A percentile compares a stretch with the other conserved stretches of the same genome.
Evolutionary conservation across 1,284 basidiomycete species (phyloP).

Genomic region (Rhodofomes roseus): DNA sequence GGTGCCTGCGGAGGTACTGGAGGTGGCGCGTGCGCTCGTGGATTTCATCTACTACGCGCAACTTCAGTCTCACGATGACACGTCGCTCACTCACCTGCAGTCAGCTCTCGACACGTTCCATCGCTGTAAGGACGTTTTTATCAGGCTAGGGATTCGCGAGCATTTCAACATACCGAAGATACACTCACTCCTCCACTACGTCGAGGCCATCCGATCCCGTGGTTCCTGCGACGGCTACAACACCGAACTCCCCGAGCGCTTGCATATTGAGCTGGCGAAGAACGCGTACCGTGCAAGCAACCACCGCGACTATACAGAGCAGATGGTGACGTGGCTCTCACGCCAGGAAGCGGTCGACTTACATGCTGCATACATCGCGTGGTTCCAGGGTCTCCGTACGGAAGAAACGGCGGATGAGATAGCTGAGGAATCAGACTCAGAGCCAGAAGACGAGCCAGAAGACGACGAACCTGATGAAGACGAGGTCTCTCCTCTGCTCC

Average conservation of each 20-base stretch:
- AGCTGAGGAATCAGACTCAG: too few relatives aligned
- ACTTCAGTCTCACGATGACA: slow-evolving; percentile 16
- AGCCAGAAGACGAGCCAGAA: too few relatives aligned
- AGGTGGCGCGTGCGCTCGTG: slow-evolving; percentile 15
- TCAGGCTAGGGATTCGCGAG: slow-evolving; percentile 13
- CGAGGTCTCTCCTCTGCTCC: too few relatives aligned
- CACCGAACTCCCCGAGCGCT: slow-evolving; percentile 20
- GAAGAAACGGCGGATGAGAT: too few relatives aligned
- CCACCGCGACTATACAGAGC: slow-evolving; percentile 19
- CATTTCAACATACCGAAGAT: slow-evolving; percentile 23
- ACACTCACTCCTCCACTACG: slow-evolving; percentile 15
- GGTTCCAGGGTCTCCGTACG: too few relatives aligned
- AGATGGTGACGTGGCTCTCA: slow-evolving; percentile 24
- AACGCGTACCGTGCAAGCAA: slow-evolving; percentile 21
- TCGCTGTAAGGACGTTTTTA: slow-evolving; percentile 19
- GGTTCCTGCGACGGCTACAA: slow-evolving; percentile 24
- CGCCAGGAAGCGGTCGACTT: slow-evolving; percentile 4
- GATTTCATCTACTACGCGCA: slow-evolving; percentile 29
- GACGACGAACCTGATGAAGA: too few relatives aligned
- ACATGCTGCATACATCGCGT: background rate
- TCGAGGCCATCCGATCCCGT: slow-evolving; percentile 7
- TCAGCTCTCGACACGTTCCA: slow-evolving; percentile 22
- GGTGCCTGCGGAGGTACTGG: slow-evolving; percentile 5
- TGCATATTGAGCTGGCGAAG: slow-evolving; percentile 13
- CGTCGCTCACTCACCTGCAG: slow-evolving; percentile 16